Base-by-base conservation (phyloP, 1,284 basidiomycete genomes). In the Microbotryum lychnidis-dioicae region DNA sequence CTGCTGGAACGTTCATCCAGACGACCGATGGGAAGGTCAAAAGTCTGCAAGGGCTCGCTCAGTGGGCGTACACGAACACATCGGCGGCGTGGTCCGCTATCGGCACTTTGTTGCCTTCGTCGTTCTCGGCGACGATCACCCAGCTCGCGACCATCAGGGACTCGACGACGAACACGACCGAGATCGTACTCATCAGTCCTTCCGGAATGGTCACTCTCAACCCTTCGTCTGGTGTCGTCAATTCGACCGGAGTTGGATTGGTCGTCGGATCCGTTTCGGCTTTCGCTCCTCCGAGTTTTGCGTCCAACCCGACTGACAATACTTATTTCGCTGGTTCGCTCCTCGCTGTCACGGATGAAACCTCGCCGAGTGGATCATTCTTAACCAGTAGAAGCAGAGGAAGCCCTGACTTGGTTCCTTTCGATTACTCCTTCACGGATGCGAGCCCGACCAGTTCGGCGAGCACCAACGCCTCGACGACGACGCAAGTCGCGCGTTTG, bases 1-100 rank as follows among this genome's bases (percentile, higher is more conserved):
- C 92, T 51, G 93, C 91, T 42, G 93, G 93, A 2, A 79, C 84
- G 3, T 98, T 97, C 77, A 82, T 80, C 2, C 83, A 86, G 66
- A 89, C 89, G 0, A 76, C 78, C 8, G 81, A 92, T 64, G 91
- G 91, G 3, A 73, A 75, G 1, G 90, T 96, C 12, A 77, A 79
- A 6, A 80, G 81, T 33, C 77, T 94, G 25, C 51, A 27, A 10
- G 70, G 70, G 6, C 18, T 67, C 21, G 71, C 69, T 14, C 56
- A 58, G 10, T 67, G 63, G 64, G 60, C 61, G 52, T 67, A 68
- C 50, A 51, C 58, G 10, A 33, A 47, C 5, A 9, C 48, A 2
- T 20, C 31, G 4, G 16, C 56, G 20, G 18, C 47, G 10, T 72
- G 70, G 70, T 58, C 66, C 27, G 77, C 80, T 20, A 72, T 87